phyloP scores from a whole-genome alignment of 176 grass and related monocot species.

The Cenchrus americanus region DNA sequence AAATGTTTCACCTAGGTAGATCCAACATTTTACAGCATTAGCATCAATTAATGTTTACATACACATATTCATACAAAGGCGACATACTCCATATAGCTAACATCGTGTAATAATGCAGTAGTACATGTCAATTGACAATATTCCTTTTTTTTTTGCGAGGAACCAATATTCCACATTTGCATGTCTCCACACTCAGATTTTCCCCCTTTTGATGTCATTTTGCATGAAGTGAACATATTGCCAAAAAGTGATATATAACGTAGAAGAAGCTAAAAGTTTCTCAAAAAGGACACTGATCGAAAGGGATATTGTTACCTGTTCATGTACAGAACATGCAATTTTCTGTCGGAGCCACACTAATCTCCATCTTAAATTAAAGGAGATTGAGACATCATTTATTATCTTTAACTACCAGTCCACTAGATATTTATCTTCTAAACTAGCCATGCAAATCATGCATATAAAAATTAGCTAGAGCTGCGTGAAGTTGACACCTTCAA shows the following conservation, averaged over 20 bases:
- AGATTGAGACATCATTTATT: constrained; percentile 34
- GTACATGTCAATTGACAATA: not conserved
- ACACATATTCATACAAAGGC: not conserved
- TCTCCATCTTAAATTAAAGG: constrained; percentile 35
- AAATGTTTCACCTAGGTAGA: not conserved
- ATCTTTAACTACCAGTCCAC: not conserved
- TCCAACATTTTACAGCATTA: not conserved
- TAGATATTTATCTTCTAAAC: no score
- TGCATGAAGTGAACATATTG: not conserved
- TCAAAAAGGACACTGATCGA: constrained; percentile 14
- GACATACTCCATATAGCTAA: not conserved
- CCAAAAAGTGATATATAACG: not conserved
- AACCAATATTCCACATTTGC: not conserved
- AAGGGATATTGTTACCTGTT: not conserved
- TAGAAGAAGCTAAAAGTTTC: constrained; percentile 11
- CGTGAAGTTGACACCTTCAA: constrained; percentile 10
- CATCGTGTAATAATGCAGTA: not conserved
- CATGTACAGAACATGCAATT: not conserved
- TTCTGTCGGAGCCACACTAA: constrained; percentile 15
- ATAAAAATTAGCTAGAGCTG: not conserved
- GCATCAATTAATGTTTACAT: not conserved
- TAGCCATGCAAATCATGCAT: not conserved
- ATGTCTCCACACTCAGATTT: not conserved
- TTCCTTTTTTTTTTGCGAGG: no score
- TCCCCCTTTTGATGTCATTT: not conserved